A percentile compares a stretch with the other conserved stretches of the same genome.
Conservation (phyloP, 2,329 filamentous ascomycete species). For the Xylariaceae sp. region DNA sequence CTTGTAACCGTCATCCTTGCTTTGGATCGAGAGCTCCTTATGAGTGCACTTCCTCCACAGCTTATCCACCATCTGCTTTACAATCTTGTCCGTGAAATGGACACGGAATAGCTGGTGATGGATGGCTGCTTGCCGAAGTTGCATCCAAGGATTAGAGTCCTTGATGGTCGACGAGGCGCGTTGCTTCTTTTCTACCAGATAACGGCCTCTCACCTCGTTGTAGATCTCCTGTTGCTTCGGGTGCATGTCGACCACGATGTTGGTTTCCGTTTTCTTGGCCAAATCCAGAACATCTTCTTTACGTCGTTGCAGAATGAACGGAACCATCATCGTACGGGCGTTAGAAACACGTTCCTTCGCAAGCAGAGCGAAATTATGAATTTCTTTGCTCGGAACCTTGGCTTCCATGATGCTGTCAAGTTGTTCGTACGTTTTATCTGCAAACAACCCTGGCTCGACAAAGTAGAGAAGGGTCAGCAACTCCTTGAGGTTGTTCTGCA, state of each 20-base stretch:
- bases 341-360: constrained; percentile 82
- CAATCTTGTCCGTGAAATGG: constrained; percentile 68
- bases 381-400: constrained; percentile 77
- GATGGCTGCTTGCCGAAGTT: constrained; percentile 84
- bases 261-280: constrained; percentile 69
- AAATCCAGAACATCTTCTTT: constrained; percentile 90
- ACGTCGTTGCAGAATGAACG: constrained; percentile 89
- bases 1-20: constrained; percentile 43
- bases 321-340: constrained; percentile 86
- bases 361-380: constrained; percentile 74
- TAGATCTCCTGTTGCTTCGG: constrained; percentile 69
- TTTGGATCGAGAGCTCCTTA: constrained; percentile 40
- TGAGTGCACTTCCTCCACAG: constrained; percentile 64
- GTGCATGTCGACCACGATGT: constrained; percentile 78
- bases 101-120: constrained; percentile 84
- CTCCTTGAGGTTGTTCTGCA: constrained; percentile 93
- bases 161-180: constrained; percentile 51
- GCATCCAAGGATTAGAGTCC: constrained; percentile 71
- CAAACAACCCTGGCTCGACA: constrained; percentile 81
- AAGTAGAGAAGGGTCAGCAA: constrained; percentile 88
- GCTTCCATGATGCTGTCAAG: constrained; percentile 87
- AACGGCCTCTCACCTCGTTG: constrained; percentile 55
- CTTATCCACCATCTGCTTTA: constrained; percentile 71
- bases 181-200: constrained; percentile 58
- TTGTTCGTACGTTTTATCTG: constrained; percentile 62